Evolutionary conservation across 208 protist species (phyloP), one percentile per base, ranked within the genome.

Genomic region (Trypanosoma grayi): DNA sequence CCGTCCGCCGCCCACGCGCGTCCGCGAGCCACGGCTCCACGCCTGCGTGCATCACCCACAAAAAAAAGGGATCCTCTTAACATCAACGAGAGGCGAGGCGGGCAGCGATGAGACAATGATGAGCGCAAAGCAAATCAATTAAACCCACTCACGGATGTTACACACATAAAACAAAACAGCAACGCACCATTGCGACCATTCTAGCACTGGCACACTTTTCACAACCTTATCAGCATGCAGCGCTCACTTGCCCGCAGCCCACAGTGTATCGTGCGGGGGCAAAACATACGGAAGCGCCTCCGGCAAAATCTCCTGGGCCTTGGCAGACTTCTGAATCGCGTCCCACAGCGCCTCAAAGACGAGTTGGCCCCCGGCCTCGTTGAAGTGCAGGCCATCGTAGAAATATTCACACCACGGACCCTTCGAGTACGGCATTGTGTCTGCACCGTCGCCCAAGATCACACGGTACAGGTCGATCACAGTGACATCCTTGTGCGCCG

Each of bases 381-480:
- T 79, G 51, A 85, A 62, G 56, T 85, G 75, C 5, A 85, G 57
- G 2, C 68, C 79, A 40, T 85, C 71, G n/a, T 24, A 28, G 37
- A 81, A 44, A 48, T 52, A 36, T 36, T 66, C 22, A 39, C 45
- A 22, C 54, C 63, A 30, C 54, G 58, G n/a, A 22, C 59, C 65
- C 47, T 47, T 59, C 10, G 60, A 62, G 25, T 37, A 44, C 36
- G 52, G 16, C 45, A 60, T 50, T 25, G 54, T 51, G 20, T 65
- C 65, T 6, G 61, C 66, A 7, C 58, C 39, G 41, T 66, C 53
- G 24, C 61, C 60, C 27, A 80, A 39, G 43, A 77, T 57, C 6
- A 59, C 53, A 2, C 28, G n/a, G 22, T 72, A 70, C 33, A 73
- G 16, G 39, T 84, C 70, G n/a, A 79, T 57, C n/a, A 73, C 25